Base-by-base conservation (phyloP, 2,329 filamentous ascomycete species). In the Aureobasidium sp. region DNA sequence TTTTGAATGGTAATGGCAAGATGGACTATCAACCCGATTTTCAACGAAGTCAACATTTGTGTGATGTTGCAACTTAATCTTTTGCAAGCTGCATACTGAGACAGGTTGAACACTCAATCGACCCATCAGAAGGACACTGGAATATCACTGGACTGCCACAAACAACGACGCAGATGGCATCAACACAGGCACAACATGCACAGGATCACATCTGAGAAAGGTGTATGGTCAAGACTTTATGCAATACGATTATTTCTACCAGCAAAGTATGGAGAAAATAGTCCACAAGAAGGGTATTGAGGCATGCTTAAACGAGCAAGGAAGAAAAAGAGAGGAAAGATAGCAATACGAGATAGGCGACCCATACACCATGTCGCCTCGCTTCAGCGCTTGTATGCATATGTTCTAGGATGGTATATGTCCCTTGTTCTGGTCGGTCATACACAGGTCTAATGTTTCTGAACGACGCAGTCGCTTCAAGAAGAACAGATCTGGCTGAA, bases 401-500 rank as follows among this genome's bases (percentile, higher is more conserved):
- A 44, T 34, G 27, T 46, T 55, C 15, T 42, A 36, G 36, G 27
- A 55, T 41, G 37, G 23, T 55, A 55, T 55, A 42, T 23, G 39
- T 57, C 53, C 27, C 34, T 15, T 23, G 7, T 20, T 26, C 34
- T 10, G 15, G 12, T 9, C 39, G 26, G 17, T 57, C 53, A 57
- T 46, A 34, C 53, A 57, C 53, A 57, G 13, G 13, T 44, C 53
- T 39, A 57, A 10, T 46, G 53, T n/a, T 44, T 36, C 53, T 57
- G 53, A 20, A 57, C 39, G 29, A 57, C 53, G 7, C 53, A 57
- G 29, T 46, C 53, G 27, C 9, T 46, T 57, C 53, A 57, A n/a
- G 55, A 70, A 57, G 64, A 62, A 65, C 71, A 73, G 62, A 71
- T 69, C 32, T 62, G 61, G 44, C 66, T 64, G 62, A 70, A 72